Percentiles rank a stretch among this genome's conserved stretches.
Evolutionary conservation across 352 stramenopile genomes (phyloP).

Genomic region (Aphanomyces invadans): DNA sequence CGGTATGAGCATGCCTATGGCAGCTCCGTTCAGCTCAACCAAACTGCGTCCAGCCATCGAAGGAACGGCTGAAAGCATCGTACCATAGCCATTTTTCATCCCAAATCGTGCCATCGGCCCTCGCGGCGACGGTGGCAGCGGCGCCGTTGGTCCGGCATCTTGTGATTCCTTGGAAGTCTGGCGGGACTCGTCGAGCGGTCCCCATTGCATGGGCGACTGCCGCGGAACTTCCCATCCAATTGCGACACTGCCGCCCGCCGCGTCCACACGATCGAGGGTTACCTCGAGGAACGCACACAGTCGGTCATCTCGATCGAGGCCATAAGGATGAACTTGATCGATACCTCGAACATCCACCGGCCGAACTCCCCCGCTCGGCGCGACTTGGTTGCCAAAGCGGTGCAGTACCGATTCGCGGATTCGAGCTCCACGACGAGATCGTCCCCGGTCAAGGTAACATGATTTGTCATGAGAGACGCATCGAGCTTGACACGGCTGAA

Average conservation of each 20-base stretch:
- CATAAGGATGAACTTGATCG: too few species aligned
- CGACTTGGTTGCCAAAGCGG: conserved; percentile 60
- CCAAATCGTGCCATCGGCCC: conserved; percentile 14
- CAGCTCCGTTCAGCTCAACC: too few species aligned
- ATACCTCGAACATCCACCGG: conserved; percentile 74
- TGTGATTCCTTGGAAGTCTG: neutral
- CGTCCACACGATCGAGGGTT: conserved; percentile 42
- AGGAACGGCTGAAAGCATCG: too few species aligned
- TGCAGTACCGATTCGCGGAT: conserved; percentile 55
- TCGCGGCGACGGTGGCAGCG: conserved; percentile 8
- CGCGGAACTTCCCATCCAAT: conserved; percentile 69
- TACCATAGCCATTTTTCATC: conserved; percentile 18
- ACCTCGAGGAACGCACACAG: conserved; percentile 25
- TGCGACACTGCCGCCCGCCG: conserved; percentile 62
- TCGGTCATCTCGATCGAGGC: too few species aligned
- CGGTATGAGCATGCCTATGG: conserved; percentile 36
- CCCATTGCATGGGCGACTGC: conserved; percentile 16
- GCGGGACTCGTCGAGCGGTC: conserved; percentile 7
- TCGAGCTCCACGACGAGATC: conserved; percentile 68
- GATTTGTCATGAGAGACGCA: conserved; percentile 39
- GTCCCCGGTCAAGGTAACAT: conserved; percentile 65
- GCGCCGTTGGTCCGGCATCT: neutral
- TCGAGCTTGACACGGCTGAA: conserved; percentile 73
- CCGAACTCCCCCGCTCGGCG: conserved; percentile 58
- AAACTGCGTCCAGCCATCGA: neutral